Conservation (phyloP, 805 yeast species). For the Yamadazyma paraphyllophila region DNA sequence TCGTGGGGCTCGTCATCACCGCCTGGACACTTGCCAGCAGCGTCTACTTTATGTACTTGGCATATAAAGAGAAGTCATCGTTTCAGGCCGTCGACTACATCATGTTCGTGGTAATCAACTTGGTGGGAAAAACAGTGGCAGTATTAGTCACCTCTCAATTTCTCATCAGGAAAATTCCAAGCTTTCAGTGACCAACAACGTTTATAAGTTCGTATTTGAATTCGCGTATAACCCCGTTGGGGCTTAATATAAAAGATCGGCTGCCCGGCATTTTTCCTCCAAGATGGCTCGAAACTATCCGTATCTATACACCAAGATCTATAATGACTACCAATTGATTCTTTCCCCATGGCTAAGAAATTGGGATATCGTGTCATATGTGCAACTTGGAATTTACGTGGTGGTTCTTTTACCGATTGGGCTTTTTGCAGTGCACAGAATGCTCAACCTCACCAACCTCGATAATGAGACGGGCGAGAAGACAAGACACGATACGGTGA, state of each 20-base stretch:
- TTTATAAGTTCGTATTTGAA: background rate
- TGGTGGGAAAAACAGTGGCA: constrained; percentile 4
- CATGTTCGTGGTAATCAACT: constrained; percentile 6
- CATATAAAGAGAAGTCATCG: background rate
- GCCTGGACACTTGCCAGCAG: constrained; percentile 4
- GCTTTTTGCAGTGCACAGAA: background rate
- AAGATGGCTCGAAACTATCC: background rate
- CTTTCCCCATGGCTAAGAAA: background rate
- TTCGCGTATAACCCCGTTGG: background rate
- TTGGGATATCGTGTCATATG: background rate
- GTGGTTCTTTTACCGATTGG: background rate
- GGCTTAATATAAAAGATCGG: background rate
- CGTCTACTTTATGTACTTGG: constrained; percentile 10
- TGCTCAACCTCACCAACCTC: background rate
- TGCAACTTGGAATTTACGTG: background rate
- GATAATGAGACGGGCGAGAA: background rate
- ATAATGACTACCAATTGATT: background rate
- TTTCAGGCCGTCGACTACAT: constrained; percentile 9
- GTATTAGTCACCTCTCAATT: background rate
- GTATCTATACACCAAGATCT: background rate
- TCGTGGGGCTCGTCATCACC: background rate
- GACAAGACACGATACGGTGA: background rate
- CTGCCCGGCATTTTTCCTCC: background rate
- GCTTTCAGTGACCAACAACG: background rate
- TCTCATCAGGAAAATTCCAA: background rate